A percentile compares a stretch with the other conserved stretches of the same genome.
Conservation (phyloP, 106 monocot genomes). For the Apostasia ramifera region DNA sequence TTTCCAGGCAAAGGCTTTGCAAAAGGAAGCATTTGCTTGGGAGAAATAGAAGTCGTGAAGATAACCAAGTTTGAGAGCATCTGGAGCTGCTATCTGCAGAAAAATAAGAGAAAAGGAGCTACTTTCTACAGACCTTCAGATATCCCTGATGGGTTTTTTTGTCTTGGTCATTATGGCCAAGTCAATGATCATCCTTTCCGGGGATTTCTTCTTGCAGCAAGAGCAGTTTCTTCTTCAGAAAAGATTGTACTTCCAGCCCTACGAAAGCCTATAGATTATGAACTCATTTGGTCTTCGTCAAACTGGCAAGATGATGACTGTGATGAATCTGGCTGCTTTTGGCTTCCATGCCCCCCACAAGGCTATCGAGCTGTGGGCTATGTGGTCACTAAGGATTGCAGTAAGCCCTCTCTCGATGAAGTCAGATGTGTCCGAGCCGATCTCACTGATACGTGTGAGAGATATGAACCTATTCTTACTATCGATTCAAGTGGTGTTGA, state of each 20-base stretch:
- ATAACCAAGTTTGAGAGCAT: conserved; percentile 63
- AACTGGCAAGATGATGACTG: conserved; percentile 30
- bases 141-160: conserved; percentile 65
- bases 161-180: conserved; percentile 85
- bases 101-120: conserved; percentile 36
- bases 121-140: conserved; percentile 67
- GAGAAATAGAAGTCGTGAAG: conserved; percentile 69
- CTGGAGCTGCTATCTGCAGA: conserved; percentile 43
- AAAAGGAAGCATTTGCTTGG: conserved; percentile 64
- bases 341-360: conserved; percentile 72
- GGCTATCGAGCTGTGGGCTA: conserved; percentile 73
- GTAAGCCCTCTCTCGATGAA: conserved; percentile 69
- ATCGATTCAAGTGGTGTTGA: conserved; percentile 16
- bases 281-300: conserved; percentile 54
- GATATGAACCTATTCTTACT: conserved; percentile 32
- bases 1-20: conserved; percentile 71
- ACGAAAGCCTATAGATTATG: conserved; percentile 65
- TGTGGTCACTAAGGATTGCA: conserved; percentile 55
- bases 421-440: conserved; percentile 79
- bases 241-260: conserved; percentile 43
- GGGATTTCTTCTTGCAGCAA: conserved; percentile 78
- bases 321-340: conserved; percentile 58
- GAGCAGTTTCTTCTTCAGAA: conserved; percentile 18
- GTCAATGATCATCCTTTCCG: conserved; percentile 45
- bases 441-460: conserved; percentile 70